Evolutionary conservation across 2,329 filamentous ascomycete genomes (phyloP).

Genomic region (Claviceps maximensis): DNA sequence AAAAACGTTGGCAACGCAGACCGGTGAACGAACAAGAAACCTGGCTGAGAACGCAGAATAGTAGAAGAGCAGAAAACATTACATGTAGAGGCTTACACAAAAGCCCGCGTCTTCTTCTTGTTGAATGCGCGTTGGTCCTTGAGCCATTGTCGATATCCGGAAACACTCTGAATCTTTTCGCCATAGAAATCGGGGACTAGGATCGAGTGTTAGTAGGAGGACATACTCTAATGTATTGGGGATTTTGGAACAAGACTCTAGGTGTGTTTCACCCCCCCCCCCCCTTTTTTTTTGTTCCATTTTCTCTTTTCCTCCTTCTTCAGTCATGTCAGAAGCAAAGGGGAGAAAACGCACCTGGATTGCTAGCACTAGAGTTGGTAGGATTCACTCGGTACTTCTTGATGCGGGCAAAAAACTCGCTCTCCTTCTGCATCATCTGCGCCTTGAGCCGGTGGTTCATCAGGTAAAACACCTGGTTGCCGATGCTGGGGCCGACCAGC

Average conservation of each 20-base stretch:
- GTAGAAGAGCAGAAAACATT: neutral
- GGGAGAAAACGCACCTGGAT: constrained; percentile 45
- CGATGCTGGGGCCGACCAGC: constrained; percentile 73
- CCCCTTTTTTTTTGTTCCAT: neutral
- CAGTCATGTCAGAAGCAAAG: too few relatives aligned
- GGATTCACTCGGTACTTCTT: constrained; percentile 90
- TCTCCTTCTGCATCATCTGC: constrained; percentile 80
- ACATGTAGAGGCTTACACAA: constrained; percentile 31
- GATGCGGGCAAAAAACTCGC: constrained; percentile 82
- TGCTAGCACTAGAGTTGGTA: constrained; percentile 72
- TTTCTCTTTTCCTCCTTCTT: too few relatives aligned
- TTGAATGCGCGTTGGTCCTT: constrained; percentile 97
- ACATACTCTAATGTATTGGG: too few relatives aligned
- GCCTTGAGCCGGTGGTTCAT: constrained; percentile 56
- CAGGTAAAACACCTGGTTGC: constrained; percentile 65
- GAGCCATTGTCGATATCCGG: constrained; percentile 85
- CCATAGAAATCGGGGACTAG: constrained; percentile 90
- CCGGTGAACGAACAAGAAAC: neutral
- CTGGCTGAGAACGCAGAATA: too few relatives aligned
- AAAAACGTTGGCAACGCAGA: neutral
- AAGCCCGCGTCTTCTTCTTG: constrained; percentile 70
- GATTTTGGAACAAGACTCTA: too few relatives aligned
- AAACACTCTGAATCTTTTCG: constrained; percentile 91
- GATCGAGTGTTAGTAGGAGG: constrained; percentile 9
- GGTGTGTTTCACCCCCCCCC: too few relatives aligned